Evolutionary conservation across 108 stramenopile genomes (phyloP), one percentile per base, ranked within the genome.

Genomic region (Skeletonema menzelii): DNA sequence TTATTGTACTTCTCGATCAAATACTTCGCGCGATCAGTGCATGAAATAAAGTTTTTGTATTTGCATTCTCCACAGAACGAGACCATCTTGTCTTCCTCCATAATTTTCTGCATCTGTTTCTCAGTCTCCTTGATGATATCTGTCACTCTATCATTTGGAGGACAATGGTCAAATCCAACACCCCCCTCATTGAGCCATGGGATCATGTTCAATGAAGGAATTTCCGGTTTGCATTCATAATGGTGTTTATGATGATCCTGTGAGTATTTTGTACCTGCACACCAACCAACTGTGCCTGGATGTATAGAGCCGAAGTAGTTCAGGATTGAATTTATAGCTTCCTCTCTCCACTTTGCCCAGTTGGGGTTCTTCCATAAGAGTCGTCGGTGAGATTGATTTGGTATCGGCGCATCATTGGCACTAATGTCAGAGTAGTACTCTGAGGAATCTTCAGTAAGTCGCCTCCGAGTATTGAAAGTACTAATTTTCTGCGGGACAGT

Each of bases 241-340:
- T 67, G 79, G 37, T 73, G 63, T n/a, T 72, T 72, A 40, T 22
- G 24, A 32, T 63, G 59, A 17, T 44, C 59, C 61, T 73, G 70
- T 72, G 63, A 82, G 69, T 85, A 80, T 26, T 76, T 37, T 14
- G 91, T 92, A 24, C 88, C 90, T 40, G 85, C 82, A 72, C 94
- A 95, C 94, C 94, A 95, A 22, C 94, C 94, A 37, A 91, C 75
- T 27, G 83, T 86, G 40, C 94, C 94, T 34, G 87, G 84, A 34
- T 91, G 91, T 56, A 92, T 73, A 55, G 88, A 85, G 8, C 94
- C 94, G 79, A 95, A 92, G 75, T 95, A 95, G 59, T 86, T 82
- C 17, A 87, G 42, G 67, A 95, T 69, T 3, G 88, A 88, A 73
- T 91, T 92, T 31, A 90, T 79, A 10, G 87, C 94, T 63, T 87